Conservation (phyloP, 139 green algal genomes). For the Chlorella vulgaris region DNA sequence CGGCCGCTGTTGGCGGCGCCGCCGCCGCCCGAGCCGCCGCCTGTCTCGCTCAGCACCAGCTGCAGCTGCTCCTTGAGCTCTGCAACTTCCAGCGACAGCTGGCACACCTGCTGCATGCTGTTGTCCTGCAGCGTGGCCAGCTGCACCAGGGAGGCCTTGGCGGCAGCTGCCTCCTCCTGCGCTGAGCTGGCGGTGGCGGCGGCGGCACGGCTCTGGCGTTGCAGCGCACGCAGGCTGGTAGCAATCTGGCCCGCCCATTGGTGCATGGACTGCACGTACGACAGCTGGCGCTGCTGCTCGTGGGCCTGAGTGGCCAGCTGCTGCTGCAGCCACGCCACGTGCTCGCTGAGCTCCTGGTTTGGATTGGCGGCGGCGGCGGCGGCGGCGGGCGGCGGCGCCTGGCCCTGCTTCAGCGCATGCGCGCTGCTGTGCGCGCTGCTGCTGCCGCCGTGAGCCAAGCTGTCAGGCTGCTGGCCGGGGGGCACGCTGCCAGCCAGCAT, state of each 20-base stretch:
- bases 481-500: conserved; percentile 20
- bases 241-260: conserved; percentile 34
- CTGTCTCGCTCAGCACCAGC: neutral
- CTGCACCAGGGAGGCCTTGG: conserved; percentile 24
- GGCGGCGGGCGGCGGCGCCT: neutral
- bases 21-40: neutral
- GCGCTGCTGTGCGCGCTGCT: conserved; percentile 2
- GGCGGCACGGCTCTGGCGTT: conserved; percentile 12
- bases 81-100: conserved; percentile 17
- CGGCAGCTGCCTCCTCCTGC: conserved; percentile 19
- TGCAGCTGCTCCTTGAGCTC: conserved; percentile 9
- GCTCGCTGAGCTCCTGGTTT: neutral
- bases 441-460: too few species aligned
- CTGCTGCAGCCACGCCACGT: conserved; percentile 23
- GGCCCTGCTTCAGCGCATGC: neutral
- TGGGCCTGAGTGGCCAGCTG: conserved; percentile 14
- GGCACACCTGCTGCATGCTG: conserved; percentile 32
- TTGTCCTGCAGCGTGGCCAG: conserved; percentile 22
- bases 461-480: neutral
- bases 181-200: neutral
- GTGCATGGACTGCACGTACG: conserved; percentile 39
- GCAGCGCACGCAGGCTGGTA: conserved; percentile 15
- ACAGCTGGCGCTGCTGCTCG: conserved; percentile 31
- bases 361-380: neutral
- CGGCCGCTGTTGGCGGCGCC: neutral